phyloP scores from a whole-genome alignment of 805 yeast species.

The Jamesozyma hellenica region DNA sequence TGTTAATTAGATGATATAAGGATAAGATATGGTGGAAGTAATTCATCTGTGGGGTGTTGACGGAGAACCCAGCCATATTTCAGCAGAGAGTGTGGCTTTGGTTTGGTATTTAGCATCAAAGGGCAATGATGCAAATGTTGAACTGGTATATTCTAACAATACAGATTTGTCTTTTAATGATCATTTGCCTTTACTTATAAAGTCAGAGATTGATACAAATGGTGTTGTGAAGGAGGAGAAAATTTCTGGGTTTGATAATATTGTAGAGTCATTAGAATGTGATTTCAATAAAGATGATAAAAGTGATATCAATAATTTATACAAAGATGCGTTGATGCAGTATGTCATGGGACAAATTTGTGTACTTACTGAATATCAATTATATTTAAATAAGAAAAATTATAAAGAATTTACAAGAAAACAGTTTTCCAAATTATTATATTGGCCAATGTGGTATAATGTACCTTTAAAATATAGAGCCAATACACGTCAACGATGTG shows the following conservation, averaged over 20 bases:
- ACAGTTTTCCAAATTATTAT: slow-evolving; percentile 41
- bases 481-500: slow-evolving; percentile 12
- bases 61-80: slow-evolving; percentile 18
- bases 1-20: too few relatives aligned
- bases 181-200: slow-evolving; percentile 40
- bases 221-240: slow-evolving; percentile 6
- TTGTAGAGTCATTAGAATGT: slow-evolving; percentile 27
- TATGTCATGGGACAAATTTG: slow-evolving; percentile 35
- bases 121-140: slow-evolving; percentile 9
- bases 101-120: slow-evolving; percentile 13
- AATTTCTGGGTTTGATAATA: slow-evolving; percentile 36
- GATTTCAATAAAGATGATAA: not conserved
- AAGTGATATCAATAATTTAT: slow-evolving; percentile 26
- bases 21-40: too few relatives aligned
- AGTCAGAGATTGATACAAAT: slow-evolving; percentile 5
- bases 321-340: slow-evolving; percentile 37
- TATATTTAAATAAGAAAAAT: slow-evolving; percentile 46
- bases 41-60: slow-evolving; percentile 24
- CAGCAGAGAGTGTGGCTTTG: slow-evolving; percentile 26
- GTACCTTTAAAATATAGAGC: slow-evolving; percentile 36
- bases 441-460: slow-evolving; percentile 68
- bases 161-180: slow-evolving; percentile 42
- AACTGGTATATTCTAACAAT: slow-evolving; percentile 48
- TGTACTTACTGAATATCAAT: slow-evolving; percentile 44
- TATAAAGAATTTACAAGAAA: slow-evolving; percentile 53